Conservation (phyloP, 2,329 filamentous ascomycete species). For the Aspergillus sp. region DNA sequence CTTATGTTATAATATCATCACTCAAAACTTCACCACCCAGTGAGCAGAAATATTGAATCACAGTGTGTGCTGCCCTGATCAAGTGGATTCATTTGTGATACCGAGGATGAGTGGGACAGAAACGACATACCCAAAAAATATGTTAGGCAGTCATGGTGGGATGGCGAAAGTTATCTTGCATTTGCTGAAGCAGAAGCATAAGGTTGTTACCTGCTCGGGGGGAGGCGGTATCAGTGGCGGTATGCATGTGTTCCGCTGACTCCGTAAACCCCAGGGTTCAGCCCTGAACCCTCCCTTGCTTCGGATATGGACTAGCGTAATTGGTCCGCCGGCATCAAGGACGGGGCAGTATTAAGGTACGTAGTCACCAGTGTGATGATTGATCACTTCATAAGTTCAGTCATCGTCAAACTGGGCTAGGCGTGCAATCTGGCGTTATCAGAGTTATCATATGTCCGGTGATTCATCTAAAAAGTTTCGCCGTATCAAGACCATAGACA, state of each 20-base stretch:
- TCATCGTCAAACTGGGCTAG: not conserved
- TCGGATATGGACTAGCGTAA: conserved; percentile 23
- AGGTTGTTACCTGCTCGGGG: conserved; percentile 1
- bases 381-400: not conserved
- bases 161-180: conserved; percentile 1
- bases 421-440: too few species aligned
- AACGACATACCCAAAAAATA: conserved; percentile 23
- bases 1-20: conserved; percentile 13
- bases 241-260: conserved; percentile 20
- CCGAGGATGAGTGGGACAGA: conserved; percentile 15
- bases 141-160: conserved; percentile 23
- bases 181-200: conserved; percentile 1
- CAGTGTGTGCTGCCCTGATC: conserved; percentile 1
- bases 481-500: not conserved
- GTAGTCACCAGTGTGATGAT: not conserved
- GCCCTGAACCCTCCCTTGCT: conserved; percentile 31
- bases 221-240: not conserved
- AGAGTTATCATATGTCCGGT: too few species aligned
- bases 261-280: conserved; percentile 24
- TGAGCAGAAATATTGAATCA: not conserved
- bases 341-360: too few species aligned
- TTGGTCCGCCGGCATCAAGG: not conserved
- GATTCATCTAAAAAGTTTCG: not conserved
- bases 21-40: not conserved
- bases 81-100: conserved; percentile 16